Conservation (phyloP, 139 green algal genomes). For the Prasinococcaceae sp. region DNA sequence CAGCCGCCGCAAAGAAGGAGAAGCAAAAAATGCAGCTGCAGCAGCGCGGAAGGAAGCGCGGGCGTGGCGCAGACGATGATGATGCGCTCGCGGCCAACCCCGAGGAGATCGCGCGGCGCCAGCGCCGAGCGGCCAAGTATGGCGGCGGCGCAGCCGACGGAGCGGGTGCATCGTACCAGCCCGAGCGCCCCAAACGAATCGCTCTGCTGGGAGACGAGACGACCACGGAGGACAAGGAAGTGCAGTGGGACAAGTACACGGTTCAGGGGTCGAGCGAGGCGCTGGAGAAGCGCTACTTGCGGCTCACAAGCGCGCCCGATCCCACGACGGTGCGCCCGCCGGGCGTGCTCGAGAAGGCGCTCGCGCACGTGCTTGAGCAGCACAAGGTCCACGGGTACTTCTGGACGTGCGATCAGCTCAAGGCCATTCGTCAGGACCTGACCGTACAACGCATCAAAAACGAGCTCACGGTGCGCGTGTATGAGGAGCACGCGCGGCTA, state of each 20-base stretch:
- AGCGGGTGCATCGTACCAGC: no score
- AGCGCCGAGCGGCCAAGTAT: no score
- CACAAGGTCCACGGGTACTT: constrained; percentile 24
- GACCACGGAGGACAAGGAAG: constrained; percentile 16
- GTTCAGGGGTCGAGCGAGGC: constrained; percentile 19
- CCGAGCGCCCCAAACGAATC: no score
- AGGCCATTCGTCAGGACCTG: constrained; percentile 56
- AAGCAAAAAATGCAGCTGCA: no score
- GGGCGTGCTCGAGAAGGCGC: constrained; percentile 29
- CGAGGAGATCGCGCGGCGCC: no score
- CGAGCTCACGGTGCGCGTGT: constrained; percentile 31
- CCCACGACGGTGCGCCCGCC: constrained; percentile 16
- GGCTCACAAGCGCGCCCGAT: constrained; percentile 33
- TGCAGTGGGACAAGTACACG: constrained; percentile 15
- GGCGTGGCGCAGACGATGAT: no score
- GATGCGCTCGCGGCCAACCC: no score
- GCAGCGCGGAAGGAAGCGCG: no score
- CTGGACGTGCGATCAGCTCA: constrained; percentile 57
- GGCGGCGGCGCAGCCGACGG: no score
- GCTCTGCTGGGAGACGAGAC: no score
- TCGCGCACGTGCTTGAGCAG: constrained; percentile 21
- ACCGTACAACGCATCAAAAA: constrained; percentile 53
- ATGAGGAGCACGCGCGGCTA: constrained; percentile 56
- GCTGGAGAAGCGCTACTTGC: constrained; percentile 40
- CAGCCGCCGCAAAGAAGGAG: no score